Evolutionary conservation across 257 asterid species (phyloP), one percentile per base, ranked within the genome.

Genomic region (Primulina tabacum): DNA sequence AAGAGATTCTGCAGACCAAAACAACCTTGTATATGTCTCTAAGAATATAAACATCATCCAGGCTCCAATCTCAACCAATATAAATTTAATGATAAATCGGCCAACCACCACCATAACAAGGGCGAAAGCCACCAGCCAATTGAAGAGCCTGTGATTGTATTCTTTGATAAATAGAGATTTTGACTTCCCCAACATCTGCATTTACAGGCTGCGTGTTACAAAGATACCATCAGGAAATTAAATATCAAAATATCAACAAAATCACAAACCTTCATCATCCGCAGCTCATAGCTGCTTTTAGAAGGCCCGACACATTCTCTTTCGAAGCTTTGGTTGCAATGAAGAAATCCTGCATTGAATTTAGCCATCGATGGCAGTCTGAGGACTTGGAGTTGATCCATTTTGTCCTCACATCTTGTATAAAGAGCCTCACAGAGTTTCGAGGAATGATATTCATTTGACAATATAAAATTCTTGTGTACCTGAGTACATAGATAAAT

Each of bases 341-440:
- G 97, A 55, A 85, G 85, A 76, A 91, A 91, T 37, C 99, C 99
- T 6, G 95, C 95, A 70, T 94, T 94, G 64, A 94, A 94, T 75
- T 94, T 94, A 32, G 99, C 96, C 98, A 94, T 94, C 53, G 99
- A 86, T 32, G 99, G 99, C 77, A 94, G 98, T 71, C 90, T 83
- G 71, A 94, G 97, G 73, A 85, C 88, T 82, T 94, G 98, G 68
- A 94, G 97, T 76, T 94, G 85, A 74, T 94, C 98, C 98, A 94
- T 94, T 80, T 82, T 88, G 72, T 94, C 99, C 85, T 91, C 98
- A 24, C 98, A 94, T 5, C 73, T 82, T 32, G 92, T 81, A 71
- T 84, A 94, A 63, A 91, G 80, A 76, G 81, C 77, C 86, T 94
- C 99, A 38, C 99, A 94, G 71, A 94, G 73, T 76, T 82, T 94